phyloP scores from a whole-genome alignment of 2,329 filamentous ascomycete genomes.

The Pseudohalonectria lignicola region DNA sequence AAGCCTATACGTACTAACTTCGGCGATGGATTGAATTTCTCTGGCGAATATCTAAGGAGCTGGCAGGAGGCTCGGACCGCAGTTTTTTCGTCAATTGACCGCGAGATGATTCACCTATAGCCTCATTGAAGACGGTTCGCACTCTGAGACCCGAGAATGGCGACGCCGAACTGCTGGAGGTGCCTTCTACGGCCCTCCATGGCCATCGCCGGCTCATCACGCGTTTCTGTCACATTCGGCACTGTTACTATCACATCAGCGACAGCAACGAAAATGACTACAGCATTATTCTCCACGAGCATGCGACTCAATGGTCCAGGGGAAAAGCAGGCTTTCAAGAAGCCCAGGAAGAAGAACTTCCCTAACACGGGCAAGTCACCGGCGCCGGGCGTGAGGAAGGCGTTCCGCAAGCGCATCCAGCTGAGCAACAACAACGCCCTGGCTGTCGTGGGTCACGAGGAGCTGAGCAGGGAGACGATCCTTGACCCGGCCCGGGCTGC shows the following conservation, averaged over 20 bases:
- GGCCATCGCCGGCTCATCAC: slow-evolving; percentile 17
- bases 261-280: slow-evolving; percentile 13
- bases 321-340: slow-evolving; percentile 23
- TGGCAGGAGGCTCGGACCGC: not conserved
- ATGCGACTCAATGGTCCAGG: slow-evolving; percentile 19
- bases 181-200: slow-evolving; percentile 38
- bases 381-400: slow-evolving; percentile 71
- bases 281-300: slow-evolving; percentile 33
- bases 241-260: slow-evolving; percentile 2
- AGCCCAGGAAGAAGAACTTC: slow-evolving; percentile 43
- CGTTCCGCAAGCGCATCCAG: slow-evolving; percentile 76
- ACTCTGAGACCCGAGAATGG: slow-evolving; percentile 27
- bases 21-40: too few species aligned
- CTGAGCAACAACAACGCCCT: slow-evolving; percentile 92
- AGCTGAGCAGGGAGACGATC: slow-evolving; percentile 46
- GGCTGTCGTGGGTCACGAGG: slow-evolving; percentile 56
- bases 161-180: slow-evolving; percentile 46
- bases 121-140: too few species aligned
- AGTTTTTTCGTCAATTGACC: not conserved
- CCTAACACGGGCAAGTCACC: slow-evolving; percentile 47
- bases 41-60: not conserved
- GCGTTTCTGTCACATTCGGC: slow-evolving; percentile 8
- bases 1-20: too few species aligned
- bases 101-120: too few species aligned
- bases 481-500: slow-evolving; percentile 45